phyloP scores from a whole-genome alignment of 225 moss, liverwort and hornwort species.

The Asterella californica region DNA sequence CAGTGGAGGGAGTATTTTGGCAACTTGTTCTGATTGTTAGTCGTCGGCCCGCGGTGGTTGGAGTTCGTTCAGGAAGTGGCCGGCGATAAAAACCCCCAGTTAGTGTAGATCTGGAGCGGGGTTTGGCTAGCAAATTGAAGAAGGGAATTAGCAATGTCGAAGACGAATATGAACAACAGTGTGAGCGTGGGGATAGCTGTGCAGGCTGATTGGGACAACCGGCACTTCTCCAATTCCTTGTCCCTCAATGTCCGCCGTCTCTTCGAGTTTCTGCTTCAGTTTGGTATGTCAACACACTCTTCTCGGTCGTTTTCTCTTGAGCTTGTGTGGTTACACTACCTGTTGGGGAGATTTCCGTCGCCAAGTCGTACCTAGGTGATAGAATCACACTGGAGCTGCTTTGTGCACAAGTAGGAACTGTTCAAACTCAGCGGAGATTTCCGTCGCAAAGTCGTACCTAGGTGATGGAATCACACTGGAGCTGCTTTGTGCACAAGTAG shows the following conservation, averaged over 20 bases:
- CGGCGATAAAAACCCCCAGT: too few species aligned
- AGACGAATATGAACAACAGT: conserved; percentile 76
- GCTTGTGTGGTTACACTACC: background rate
- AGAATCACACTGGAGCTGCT: background rate
- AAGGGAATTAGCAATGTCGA: conserved; percentile 48
- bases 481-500: background rate
- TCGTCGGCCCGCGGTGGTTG: too few species aligned
- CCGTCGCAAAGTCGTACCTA: background rate
- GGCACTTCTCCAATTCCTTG: conserved; percentile 86
- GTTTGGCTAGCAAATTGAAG: background rate
- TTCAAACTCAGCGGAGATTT: background rate
- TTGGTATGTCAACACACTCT: conserved; percentile 42
- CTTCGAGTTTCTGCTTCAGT: conserved; percentile 97
- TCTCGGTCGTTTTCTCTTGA: background rate
- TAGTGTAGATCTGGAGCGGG: background rate
- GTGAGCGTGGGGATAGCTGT: conserved; percentile 93
- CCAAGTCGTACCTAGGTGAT: background rate
- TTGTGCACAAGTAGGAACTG: background rate
- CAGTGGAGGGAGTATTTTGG: too few species aligned
- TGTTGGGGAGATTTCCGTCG: background rate
- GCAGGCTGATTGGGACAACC: conserved; percentile 97
- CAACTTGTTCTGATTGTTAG: too few species aligned
- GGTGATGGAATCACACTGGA: background rate
- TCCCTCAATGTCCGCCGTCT: conserved; percentile 93
- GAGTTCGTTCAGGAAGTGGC: too few species aligned